Conservation (phyloP, 176 grass and related monocot genomes). For the Carex littledalei region DNA sequence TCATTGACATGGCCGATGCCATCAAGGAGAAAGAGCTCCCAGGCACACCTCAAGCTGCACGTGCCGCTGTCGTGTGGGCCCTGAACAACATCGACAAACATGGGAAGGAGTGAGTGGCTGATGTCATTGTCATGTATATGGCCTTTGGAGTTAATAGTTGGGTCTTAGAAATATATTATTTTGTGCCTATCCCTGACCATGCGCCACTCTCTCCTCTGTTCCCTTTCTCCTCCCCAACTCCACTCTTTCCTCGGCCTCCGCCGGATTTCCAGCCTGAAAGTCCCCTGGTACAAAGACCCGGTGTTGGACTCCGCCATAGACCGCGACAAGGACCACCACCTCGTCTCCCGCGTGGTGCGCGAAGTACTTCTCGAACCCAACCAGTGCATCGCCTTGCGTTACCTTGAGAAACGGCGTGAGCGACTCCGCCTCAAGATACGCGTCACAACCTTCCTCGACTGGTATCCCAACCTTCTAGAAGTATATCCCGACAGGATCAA, state of each 20-base stretch:
- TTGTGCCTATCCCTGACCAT: not conserved
- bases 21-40: constrained; percentile 59
- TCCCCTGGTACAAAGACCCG: constrained; percentile 59
- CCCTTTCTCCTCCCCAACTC: not conserved
- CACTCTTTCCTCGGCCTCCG: not conserved
- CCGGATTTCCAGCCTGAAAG: constrained; percentile 46
- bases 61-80: constrained; percentile 63
- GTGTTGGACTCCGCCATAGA: constrained; percentile 48
- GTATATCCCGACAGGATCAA: constrained; percentile 38
- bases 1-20: constrained; percentile 74
- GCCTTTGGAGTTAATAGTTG: too few relatives aligned
- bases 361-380: constrained; percentile 64
- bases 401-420: constrained; percentile 66
- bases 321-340: constrained; percentile 30
- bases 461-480: constrained; percentile 72
- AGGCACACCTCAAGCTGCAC: constrained; percentile 57
- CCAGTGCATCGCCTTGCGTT: constrained; percentile 51
- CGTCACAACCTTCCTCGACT: constrained; percentile 53
- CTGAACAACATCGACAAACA: constrained; percentile 77
- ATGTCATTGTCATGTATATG: too few relatives aligned
- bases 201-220: not conserved
- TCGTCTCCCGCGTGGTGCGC: constrained; percentile 54
- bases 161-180: not conserved
- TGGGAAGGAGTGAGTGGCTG: constrained; percentile 54
- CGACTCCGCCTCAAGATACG: constrained; percentile 49